Evolutionary conservation across 2,329 filamentous ascomycete genomes (phyloP).

Genomic region (Botrytis porri): DNA sequence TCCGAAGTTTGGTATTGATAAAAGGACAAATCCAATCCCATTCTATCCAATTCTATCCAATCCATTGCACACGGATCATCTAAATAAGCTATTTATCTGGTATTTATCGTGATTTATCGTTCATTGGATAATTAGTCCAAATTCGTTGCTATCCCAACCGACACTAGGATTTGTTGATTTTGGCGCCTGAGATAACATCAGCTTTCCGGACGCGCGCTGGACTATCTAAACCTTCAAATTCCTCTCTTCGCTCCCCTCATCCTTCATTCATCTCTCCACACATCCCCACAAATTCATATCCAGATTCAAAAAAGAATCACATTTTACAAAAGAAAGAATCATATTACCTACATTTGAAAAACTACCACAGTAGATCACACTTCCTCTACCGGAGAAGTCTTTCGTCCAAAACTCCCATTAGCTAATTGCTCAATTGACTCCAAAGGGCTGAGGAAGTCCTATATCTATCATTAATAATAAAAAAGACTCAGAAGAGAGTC

Average conservation of each 20-base stretch:
- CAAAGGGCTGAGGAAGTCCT: conserved; percentile 34
- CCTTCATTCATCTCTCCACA: conserved; percentile 10
- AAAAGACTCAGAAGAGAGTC: conserved; percentile 41
- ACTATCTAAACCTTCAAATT: conserved; percentile 18
- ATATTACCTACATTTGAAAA: not conserved
- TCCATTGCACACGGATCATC: not conserved
- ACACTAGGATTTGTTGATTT: conserved; percentile 17
- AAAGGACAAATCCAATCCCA: not conserved
- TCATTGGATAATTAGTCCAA: not conserved
- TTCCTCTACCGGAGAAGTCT: conserved; percentile 16
- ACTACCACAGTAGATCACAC: not conserved
- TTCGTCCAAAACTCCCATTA: conserved; percentile 2
- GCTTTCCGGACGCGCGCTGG: not conserved
- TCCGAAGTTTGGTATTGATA: not conserved
- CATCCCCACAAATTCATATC: conserved; percentile 11
- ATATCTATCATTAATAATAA: conserved; percentile 16
- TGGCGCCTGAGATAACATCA: conserved; percentile 20
- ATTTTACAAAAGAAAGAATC: not conserved
- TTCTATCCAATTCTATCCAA: not conserved
- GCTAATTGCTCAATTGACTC: conserved; percentile 15
- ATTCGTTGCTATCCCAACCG: conserved; percentile 14
- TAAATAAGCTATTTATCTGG: not conserved
- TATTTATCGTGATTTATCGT: too few relatives aligned
- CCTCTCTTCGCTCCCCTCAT: not conserved
- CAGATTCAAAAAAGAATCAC: not conserved